Conservation (phyloP, 495 filamentous ascomycete species). For the Annulohypoxylon stygium region DNA sequence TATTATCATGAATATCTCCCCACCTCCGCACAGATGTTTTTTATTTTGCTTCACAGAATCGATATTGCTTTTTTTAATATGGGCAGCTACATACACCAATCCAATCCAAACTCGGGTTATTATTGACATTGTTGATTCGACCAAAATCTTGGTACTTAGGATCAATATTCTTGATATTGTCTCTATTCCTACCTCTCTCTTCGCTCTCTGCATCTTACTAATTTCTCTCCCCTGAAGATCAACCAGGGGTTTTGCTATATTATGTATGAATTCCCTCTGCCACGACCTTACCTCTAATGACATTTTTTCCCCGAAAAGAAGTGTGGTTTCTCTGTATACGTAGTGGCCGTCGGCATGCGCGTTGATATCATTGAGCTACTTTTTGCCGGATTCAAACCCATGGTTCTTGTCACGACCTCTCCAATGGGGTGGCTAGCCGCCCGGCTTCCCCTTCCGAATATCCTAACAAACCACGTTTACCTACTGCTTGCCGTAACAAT, state of each 20-base stretch:
- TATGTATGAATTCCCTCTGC: background rate
- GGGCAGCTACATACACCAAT: background rate
- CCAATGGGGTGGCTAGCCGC: conserved; percentile 41
- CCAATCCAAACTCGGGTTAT: background rate
- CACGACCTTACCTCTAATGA: conserved; percentile 8
- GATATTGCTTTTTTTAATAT: conserved; percentile 7
- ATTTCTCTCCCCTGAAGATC: conserved; percentile 33
- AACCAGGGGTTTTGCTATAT: background rate
- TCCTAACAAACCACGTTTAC: conserved; percentile 36
- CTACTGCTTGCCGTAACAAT: conserved; percentile 5
- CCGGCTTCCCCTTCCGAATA: conserved; percentile 35
- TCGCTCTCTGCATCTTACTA: background rate
- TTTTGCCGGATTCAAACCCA: conserved; percentile 33
- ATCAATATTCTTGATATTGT: background rate
- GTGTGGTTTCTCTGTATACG: background rate
- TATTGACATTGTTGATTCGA: background rate
- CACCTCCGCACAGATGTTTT: conserved; percentile 30
- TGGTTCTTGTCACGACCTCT: conserved; percentile 33
- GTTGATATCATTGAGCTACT: conserved; percentile 38
- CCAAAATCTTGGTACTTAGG: background rate
- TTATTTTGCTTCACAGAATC: conserved; percentile 12
- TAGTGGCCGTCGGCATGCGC: conserved; percentile 16
- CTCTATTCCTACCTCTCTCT: background rate
- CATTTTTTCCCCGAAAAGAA: background rate
- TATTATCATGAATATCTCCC: conserved; percentile 12